Base-by-base conservation (phyloP, 106 monocot genomes). In the Acanthochlamys bracteata region DNA sequence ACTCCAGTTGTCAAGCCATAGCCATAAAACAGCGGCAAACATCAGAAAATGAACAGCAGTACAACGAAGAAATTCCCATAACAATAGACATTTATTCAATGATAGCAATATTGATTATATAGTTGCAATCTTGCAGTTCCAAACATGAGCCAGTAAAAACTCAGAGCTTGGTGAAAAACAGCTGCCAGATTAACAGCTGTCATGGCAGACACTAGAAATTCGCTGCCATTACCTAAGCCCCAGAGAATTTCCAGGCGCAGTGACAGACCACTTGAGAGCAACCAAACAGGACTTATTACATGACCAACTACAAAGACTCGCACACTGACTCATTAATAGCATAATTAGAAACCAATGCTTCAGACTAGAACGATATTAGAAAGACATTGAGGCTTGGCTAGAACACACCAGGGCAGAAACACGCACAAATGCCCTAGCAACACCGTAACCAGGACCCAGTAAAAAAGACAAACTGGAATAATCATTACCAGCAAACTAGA, bases 361-460 rank as follows among this genome's bases (percentile, higher is more conserved):
- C 49, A 49, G 49, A 49, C 49, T 49, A 10, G 12, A 14, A 17
- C 49, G 49, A 10, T 9, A 49, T 49, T 14, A 49, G 17, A 12
- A n/a, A 49, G 17, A 17, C 49, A 49, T 49, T 12, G 17, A 65
- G 65, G 47, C 65, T 51, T 65, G 65, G 65, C 65, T 65, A 65
- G 42, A 65, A 65, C 49, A 65, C 65, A 12, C 12, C 49, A 51
- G 65, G 42, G 49, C 25, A 25, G 51, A 23, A 21, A 51, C 16
- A 24, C 16, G 3, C 11, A 20, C 23, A 11, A n/a, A 63, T 49
- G 49, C 69, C 62, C 67, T 43, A 40, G 63, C 42, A 65, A 45
- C 72, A 53, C 42, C 66, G 12, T 9, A 79, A 65, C 57, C 61
- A 58, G 54, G 66, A 72, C 67, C 56, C 66, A n/a, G 27, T 51